These are phyloP conservation scores for Actinomucor elegans DNA, from an alignment of 371 early-diverging fungal species.

Conservation along the genomic window DNA sequence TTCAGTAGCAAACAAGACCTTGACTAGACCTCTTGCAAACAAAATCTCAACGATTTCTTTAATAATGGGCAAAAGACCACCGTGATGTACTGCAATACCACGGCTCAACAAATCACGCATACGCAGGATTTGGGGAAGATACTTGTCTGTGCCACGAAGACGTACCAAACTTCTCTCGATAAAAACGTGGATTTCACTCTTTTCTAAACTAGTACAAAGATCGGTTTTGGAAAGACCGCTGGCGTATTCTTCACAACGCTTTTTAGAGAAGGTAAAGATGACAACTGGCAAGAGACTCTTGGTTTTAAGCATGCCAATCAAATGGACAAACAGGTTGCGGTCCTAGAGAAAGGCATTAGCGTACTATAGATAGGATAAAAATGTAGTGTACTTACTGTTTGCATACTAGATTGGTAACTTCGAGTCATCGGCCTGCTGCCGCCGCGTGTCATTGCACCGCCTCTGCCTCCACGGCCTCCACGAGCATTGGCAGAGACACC, in stretches of 20 bases:
- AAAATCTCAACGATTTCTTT: conserved; percentile 99
- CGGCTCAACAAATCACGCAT: conserved; percentile 84
- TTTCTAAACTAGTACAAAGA: conserved; percentile 75
- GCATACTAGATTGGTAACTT: conserved; percentile 40
- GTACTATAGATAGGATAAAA: background rate
- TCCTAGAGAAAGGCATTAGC: conserved; percentile 44
- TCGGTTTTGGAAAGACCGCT: conserved; percentile 74
- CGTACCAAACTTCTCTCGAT: conserved; percentile 78
- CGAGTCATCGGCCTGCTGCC: conserved; percentile 35
- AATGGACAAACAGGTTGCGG: conserved; percentile 76
- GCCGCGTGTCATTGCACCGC: conserved; percentile 50
- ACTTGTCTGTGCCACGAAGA: conserved; percentile 78
- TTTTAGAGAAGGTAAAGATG: conserved; percentile 96
- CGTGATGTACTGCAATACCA: conserved; percentile 98
- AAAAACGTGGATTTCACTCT: conserved; percentile 87
- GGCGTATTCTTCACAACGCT: conserved; percentile 96
- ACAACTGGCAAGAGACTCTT: conserved; percentile 89
- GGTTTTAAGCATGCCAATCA: conserved; percentile 77
- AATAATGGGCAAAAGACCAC: conserved; percentile 96
- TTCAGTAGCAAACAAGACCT: conserved; percentile 67
- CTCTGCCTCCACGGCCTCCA: conserved; percentile 49
- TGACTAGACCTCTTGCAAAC: conserved; percentile 91
- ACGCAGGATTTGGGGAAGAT: conserved; percentile 90
- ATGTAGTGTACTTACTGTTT: conserved; percentile 29
- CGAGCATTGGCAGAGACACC: conserved; percentile 34